Percentiles rank a stretch among this genome's conserved stretches.
Conservation (phyloP, 257 asterid species). For the Rehmannia glutinosa region DNA sequence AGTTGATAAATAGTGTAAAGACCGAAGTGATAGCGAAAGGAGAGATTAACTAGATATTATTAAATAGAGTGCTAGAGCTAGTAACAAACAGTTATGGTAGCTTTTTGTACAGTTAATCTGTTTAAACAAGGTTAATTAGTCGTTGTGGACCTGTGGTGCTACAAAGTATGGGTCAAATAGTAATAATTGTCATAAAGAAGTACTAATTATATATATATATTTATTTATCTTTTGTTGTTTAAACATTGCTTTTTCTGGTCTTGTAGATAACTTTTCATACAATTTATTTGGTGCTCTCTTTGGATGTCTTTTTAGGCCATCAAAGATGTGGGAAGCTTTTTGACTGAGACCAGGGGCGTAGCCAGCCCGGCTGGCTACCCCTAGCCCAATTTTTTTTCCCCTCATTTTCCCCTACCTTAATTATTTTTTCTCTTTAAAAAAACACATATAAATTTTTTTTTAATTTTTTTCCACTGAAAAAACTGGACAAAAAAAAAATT, state of each 20-base stretch:
- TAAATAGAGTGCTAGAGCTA: too few relatives aligned
- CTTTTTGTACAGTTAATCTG: slow-evolving; percentile 12
- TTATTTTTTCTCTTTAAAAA: too few relatives aligned
- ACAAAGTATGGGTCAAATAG: slow-evolving; percentile 26
- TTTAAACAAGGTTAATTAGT: slow-evolving; percentile 13
- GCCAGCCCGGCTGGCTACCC: too few relatives aligned
- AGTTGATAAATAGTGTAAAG: too few relatives aligned
- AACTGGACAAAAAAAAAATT: too few relatives aligned
- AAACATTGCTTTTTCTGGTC: slow-evolving; percentile 42
- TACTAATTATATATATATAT: neutral
- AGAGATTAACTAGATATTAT: neutral
- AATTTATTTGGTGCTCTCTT: slow-evolving; percentile 39
- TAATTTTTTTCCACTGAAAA: too few relatives aligned
- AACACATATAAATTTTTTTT: too few relatives aligned
- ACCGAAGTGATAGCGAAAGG: too few relatives aligned
- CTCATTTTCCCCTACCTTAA: too few relatives aligned
- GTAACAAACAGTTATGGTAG: neutral
- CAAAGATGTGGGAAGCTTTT: slow-evolving; percentile 54
- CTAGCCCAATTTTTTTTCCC: too few relatives aligned
- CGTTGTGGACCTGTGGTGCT: slow-evolving; percentile 10
- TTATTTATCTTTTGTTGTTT: slow-evolving; percentile 20
- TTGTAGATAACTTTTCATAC: slow-evolving; percentile 38
- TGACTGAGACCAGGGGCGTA: too few relatives aligned
- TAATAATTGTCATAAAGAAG: slow-evolving; percentile 1
- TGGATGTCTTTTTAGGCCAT: slow-evolving; percentile 73